These are phyloP conservation scores for Picea sitchensis DNA, from an alignment of 75 land plant species.

Conservation along the genomic window DNA sequence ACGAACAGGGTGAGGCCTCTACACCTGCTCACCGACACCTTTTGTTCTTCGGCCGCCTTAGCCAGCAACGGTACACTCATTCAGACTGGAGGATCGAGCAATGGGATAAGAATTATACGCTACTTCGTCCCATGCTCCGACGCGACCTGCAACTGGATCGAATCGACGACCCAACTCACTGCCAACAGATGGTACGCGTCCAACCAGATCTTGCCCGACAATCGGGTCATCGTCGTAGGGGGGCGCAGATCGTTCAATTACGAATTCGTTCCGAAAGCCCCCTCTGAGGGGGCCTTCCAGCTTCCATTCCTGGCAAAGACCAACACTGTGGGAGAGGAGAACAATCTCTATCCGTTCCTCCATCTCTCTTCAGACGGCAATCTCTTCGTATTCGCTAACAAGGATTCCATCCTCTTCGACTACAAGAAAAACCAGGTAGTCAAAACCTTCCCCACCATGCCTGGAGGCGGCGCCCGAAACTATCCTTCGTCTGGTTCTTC, in stretches of 20 bases:
- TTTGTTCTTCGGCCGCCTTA: no score
- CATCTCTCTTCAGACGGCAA: constrained; percentile 27
- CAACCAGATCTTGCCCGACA: no score
- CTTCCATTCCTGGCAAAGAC: constrained; percentile 15
- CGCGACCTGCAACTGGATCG: no score
- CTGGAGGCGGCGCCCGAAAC: constrained; percentile 22
- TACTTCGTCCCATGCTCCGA: no score
- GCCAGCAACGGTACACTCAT: no score
- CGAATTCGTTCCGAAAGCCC: constrained; percentile 9
- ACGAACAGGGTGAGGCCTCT: no score
- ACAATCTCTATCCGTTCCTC: constrained; percentile 24
- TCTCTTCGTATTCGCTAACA: constrained; percentile 49
- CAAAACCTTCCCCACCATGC: constrained; percentile 27
- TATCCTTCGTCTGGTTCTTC: constrained; percentile 34
- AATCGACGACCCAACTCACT: no score
- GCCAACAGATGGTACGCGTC: no score
- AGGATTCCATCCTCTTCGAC: constrained; percentile 38
- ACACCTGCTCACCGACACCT: no score
- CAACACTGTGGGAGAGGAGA: background rate
- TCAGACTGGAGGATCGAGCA: no score
- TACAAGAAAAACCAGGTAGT: constrained; percentile 21
- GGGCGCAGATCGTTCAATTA: constrained; percentile 15
- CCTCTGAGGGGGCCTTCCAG: background rate
- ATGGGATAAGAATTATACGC: no score
- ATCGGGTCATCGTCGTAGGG: constrained; percentile 11